phyloP scores from a whole-genome alignment of 345 rosid species.

The Barbarea vulgaris region DNA sequence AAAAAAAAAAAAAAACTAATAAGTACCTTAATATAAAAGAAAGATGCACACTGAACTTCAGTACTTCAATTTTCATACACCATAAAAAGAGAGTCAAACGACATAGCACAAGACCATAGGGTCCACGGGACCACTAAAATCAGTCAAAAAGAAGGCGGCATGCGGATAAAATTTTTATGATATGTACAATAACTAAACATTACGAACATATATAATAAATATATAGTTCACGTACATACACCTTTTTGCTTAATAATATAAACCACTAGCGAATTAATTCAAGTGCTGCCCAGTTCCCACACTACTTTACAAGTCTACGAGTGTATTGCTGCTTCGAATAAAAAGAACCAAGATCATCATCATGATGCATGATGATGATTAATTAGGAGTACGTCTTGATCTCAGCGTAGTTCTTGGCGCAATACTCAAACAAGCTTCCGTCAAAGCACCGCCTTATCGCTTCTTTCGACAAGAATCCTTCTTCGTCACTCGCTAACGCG shows the following conservation, averaged over 20 bases:
- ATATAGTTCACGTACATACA: background rate
- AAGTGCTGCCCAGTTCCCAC: background rate
- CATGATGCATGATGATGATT: background rate
- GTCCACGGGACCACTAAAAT: background rate
- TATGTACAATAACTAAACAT: background rate
- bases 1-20: too few species aligned
- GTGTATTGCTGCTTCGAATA: background rate
- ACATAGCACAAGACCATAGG: background rate
- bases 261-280: background rate
- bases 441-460: slow-evolving; percentile 75
- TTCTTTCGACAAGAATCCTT: slow-evolving; percentile 71
- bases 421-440: slow-evolving; percentile 80
- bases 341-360: slow-evolving; percentile 10
- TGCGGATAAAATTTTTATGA: background rate
- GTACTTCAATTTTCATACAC: background rate
- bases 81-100: background rate
- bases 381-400: slow-evolving; percentile 24
- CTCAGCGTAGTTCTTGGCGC: slow-evolving; percentile 47
- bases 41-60: background rate
- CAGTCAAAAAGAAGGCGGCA: background rate
- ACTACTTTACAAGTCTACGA: background rate
- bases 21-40: too few species aligned
- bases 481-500: slow-evolving; percentile 69
- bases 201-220: background rate
- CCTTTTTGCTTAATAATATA: background rate